phyloP scores from a whole-genome alignment of 768 basidiomycete genomes.

The Rhodotorula toruloides region DNA sequence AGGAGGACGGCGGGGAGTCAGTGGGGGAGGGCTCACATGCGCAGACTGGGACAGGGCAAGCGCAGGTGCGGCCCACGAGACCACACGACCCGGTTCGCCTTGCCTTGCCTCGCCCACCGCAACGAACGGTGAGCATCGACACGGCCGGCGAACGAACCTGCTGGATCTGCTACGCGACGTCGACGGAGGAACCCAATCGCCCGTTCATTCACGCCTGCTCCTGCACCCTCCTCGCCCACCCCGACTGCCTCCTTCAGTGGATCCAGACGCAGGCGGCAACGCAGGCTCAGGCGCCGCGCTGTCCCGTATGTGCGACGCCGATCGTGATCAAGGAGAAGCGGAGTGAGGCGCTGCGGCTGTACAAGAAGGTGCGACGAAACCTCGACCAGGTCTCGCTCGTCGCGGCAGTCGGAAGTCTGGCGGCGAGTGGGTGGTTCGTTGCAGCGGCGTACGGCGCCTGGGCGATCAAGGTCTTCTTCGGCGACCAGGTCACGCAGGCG shows the following conservation, averaged over 20 bases:
- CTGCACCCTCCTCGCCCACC: slow-evolving; percentile 38
- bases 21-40: no score
- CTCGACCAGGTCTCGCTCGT: slow-evolving; percentile 11
- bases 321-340: slow-evolving; percentile 27
- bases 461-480: slow-evolving; percentile 28
- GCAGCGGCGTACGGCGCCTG: slow-evolving; percentile 34
- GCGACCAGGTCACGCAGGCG: slow-evolving; percentile 20
- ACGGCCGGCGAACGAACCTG: slow-evolving; percentile 9
- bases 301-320: slow-evolving; percentile 36
- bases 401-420: slow-evolving; percentile 21
- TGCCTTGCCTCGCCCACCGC: neutral
- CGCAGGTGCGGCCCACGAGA: neutral
- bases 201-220: slow-evolving; percentile 34
- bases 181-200: neutral
- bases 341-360: neutral
- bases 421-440: slow-evolving; percentile 30
- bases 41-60: no score
- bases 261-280: slow-evolving; percentile 3
- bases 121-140: neutral
- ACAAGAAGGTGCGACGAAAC: neutral
- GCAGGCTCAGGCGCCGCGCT: slow-evolving; percentile 4
- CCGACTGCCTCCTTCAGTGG: slow-evolving; percentile 38
- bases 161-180: slow-evolving; percentile 41
- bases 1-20: no score
- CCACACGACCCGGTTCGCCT: neutral